These are phyloP conservation scores for Suillus brevipes DNA, from an alignment of 768 basidiomycete genomes.

Conservation along the genomic window DNA sequence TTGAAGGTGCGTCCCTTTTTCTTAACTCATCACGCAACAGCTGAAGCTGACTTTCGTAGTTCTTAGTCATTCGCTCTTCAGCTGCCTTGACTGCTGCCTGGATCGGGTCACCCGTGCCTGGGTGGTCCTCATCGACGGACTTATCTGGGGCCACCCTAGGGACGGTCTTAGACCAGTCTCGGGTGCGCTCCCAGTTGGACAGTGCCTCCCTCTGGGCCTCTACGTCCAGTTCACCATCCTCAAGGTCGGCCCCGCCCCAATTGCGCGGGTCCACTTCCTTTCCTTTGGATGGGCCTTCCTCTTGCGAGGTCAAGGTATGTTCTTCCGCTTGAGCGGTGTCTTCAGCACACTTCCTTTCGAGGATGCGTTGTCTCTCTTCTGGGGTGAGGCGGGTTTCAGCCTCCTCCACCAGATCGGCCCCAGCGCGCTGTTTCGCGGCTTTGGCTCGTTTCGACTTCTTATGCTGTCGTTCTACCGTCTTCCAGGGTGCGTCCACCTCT, in stretches of 20 bases:
- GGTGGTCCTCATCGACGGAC: too few relatives aligned
- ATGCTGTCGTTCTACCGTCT: neutral
- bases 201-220: conserved; percentile 8
- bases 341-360: neutral
- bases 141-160: too few relatives aligned
- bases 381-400: neutral
- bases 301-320: neutral
- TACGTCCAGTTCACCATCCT: conserved; percentile 8
- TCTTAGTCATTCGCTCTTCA: too few relatives aligned
- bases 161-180: neutral
- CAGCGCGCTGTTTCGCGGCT: too few relatives aligned
- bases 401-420: neutral
- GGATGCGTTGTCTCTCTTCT: neutral
- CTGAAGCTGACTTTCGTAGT: too few relatives aligned
- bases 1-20: too few relatives aligned
- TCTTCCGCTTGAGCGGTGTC: neutral
- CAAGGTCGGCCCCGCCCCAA: conserved; percentile 15
- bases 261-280: conserved; percentile 19
- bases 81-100: too few relatives aligned
- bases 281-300: conserved; percentile 11
- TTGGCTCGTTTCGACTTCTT: neutral
- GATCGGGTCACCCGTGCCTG: too few relatives aligned
- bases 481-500: neutral
- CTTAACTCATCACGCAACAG: too few relatives aligned
- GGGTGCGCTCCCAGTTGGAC: accelerated